Base-by-base conservation (phyloP, 305 asterid genomes). In the Stenogyne calaminthoides region DNA sequence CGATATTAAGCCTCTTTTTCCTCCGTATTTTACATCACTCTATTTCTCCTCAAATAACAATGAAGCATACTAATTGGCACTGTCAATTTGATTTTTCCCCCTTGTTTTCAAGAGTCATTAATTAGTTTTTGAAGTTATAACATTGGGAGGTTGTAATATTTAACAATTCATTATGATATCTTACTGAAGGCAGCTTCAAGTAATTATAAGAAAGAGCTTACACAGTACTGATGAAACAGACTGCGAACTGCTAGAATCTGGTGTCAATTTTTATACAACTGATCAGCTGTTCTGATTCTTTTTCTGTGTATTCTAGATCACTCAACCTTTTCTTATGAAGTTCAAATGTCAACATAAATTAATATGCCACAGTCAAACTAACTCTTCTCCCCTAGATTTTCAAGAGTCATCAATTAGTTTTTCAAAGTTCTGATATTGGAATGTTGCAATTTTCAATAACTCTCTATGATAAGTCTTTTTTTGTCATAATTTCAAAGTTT, bases 291-390 rank as follows among this genome's bases (percentile, higher is more conserved):
- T 49, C 66, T 59, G 19, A 27, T 52, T 52, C 37, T 71, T 47
- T 22, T 47, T 39, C 66, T 14, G 36, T 59, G 65, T 36, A n/a
- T 56, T 56, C 76, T 64, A 49, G 58, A 57, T 19, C 36, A 34
- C 47, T 22, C 12, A 1, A 36, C 49, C 49, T 65, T 56, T 19
- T 34, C 51, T 16, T 8, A 14, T 47, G 15, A 3, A 64, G 49
- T 62, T 15, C 39, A 8, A 55, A 22, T 59, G 57, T 8, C 58
- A 57, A 10, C 25, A 44, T 40, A 16, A 56, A 64, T 9, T 46
- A 57, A 49, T 76, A 16, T 40, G 52, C 19, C 8, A 69, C 25
- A n/a, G 22, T 57, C 64, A 74, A 67, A 76, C 40, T 49, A 75
- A 68, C 57, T 56, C 8, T 25, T 14, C 7, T 5, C 6, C 54